Percentiles rank a stretch among this genome's conserved stretches.
phyloP scores from a whole-genome alignment of 2,329 filamentous ascomycete species.

The Tolypocladium endophyticum region DNA sequence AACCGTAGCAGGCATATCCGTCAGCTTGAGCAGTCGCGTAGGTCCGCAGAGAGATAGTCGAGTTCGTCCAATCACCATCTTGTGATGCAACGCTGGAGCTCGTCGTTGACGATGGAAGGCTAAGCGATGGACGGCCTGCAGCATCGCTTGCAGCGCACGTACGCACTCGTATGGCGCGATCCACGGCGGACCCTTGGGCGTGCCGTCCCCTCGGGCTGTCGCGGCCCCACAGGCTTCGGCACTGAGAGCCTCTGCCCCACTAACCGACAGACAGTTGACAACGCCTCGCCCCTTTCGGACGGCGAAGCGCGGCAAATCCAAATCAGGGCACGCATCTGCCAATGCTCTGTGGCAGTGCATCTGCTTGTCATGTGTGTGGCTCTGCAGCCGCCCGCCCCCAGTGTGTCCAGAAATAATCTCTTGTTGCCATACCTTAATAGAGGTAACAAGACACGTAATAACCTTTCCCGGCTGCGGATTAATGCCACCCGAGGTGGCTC shows the following conservation, averaged over 20 bases:
- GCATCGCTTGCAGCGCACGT: too few relatives aligned
- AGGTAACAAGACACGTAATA: too few relatives aligned
- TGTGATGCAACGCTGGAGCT: not conserved
- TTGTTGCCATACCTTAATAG: too few relatives aligned
- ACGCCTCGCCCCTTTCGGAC: not conserved
- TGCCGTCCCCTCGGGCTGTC: not conserved
- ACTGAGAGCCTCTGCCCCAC: not conserved
- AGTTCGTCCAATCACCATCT: not conserved
- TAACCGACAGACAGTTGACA: not conserved
- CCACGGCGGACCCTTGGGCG: not conserved
- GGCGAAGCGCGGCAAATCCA: not conserved
- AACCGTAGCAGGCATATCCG: not conserved
- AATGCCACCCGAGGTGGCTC: not conserved
- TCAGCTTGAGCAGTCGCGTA: not conserved
- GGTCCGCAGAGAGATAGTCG: not conserved
- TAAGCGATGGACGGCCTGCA: not conserved
- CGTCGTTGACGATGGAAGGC: not conserved
- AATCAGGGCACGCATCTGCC: not conserved
- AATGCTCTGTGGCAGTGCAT: not conserved
- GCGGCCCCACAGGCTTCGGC: not conserved
- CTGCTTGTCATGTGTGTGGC: not conserved
- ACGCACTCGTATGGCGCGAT: too few relatives aligned
- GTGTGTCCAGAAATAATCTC: not conserved
- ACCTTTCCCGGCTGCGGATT: too few relatives aligned
- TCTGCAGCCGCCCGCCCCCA: not conserved